A percentile compares a stretch with the other conserved stretches of the same genome.
These are phyloP conservation scores for Aureobasidium pullulans DNA, from an alignment of 2,329 filamentous ascomycete genomes.

Conservation along the genomic window DNA sequence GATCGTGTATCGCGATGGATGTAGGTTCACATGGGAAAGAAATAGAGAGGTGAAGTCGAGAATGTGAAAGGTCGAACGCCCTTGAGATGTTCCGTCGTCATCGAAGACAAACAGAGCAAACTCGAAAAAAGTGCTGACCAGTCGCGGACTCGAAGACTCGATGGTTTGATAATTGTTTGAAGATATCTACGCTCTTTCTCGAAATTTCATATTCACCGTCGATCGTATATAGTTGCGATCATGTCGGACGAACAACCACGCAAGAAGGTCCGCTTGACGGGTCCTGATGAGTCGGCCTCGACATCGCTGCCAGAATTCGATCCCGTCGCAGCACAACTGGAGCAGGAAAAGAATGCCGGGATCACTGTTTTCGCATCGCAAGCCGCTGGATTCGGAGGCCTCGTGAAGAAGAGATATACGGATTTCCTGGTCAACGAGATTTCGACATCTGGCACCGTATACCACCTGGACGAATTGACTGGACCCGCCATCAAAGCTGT, in stretches of 20 bases:
- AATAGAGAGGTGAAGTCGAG: neutral
- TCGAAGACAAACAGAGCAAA: constrained; percentile 10
- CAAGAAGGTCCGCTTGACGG: constrained; percentile 13
- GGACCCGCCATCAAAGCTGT: constrained; percentile 17
- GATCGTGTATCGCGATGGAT: neutral
- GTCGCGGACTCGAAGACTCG: neutral
- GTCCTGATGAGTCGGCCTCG: neutral
- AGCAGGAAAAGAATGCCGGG: constrained; percentile 43
- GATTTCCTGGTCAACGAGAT: constrained; percentile 94
- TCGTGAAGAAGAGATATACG: constrained; percentile 72
- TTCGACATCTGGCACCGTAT: constrained; percentile 62
- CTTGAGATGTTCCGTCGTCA: neutral
- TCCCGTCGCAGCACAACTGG: constrained; percentile 21
- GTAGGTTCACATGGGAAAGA: neutral
- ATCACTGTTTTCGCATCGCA: constrained; percentile 58
- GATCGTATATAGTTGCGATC: neutral
- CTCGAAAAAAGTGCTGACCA: neutral
- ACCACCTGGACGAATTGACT: constrained; percentile 56
- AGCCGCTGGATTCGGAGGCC: constrained; percentile 54
- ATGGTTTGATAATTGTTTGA: neutral
- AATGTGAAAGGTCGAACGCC: neutral
- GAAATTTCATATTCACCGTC: neutral
- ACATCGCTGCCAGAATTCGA: neutral
- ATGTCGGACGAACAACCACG: constrained; percentile 14
- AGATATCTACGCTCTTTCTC: neutral